Evolutionary conservation across 352 stramenopile genomes (phyloP), one percentile per base, ranked within the genome.

Genomic region (Albugo candida): DNA sequence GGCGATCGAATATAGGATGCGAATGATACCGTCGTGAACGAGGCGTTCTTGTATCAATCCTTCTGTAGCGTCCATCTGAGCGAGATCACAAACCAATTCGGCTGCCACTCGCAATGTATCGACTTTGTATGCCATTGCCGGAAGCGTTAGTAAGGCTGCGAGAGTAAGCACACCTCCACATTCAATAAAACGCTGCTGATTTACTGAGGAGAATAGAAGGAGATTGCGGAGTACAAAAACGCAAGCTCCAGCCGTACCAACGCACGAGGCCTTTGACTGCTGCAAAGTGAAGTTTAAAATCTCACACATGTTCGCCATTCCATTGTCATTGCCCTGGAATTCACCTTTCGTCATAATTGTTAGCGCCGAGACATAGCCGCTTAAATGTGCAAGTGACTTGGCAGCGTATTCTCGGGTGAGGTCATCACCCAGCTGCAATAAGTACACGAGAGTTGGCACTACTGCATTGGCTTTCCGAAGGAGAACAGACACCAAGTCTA

Each of bases 151-250:
- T 10, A 86, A 64, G 6, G 65, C 58, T 0, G 73, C 73, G 13
- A 88, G 59, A 14, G 75, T 88, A 20, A 62, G 59, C 14, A 88
- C 56, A 5, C 76, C 73, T 43, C 76, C 67, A 40, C 59, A 65
- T 17, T 59, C 59, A 13, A 86, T 70, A 37, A 88, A 80, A 17
- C 65, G 65, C 37, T 63, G 60, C 39, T 83, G 60, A 46, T 86
- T 88, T n/a, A 45, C 40, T 13, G 53, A 48, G 5, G 68, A 47
- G 24, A 31, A 31, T 2, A 65, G 71, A 40, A 88, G 70, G 21
- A 88, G 57, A 37, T 88, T 88, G 27, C 70, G 70, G 11, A 88
- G 56, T n/a, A 67, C 51, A 31, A 83, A 74, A 3, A 88, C 73
- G 31, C 76, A 81, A 0, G 69, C 51, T 11, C 54, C 59, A 27